Conservation (phyloP, 306 rosid species). For the Fragaria nilgerrensis region DNA sequence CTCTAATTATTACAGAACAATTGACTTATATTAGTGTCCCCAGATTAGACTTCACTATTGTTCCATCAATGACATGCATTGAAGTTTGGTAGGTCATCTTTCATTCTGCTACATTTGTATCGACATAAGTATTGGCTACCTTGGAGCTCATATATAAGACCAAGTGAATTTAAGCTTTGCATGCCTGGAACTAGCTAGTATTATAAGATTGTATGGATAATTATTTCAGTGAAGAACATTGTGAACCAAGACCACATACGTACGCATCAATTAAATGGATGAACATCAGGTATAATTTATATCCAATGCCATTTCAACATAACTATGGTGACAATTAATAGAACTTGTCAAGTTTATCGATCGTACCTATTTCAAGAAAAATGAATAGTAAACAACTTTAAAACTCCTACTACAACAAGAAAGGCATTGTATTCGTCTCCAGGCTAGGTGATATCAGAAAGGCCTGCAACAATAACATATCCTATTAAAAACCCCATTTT, state of each 20-base stretch:
- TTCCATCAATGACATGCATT: no score
- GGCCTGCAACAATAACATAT: conserved; percentile 1
- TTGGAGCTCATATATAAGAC: not conserved
- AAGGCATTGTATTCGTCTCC: not conserved
- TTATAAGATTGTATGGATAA: no score
- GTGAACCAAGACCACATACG: not conserved
- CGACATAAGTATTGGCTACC: no score
- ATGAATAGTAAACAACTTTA: not conserved
- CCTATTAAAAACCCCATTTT: not conserved
- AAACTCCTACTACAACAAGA: not conserved
- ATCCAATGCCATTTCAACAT: not conserved
- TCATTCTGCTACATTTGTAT: no score
- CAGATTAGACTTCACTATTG: no score
- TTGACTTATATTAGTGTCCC: no score
- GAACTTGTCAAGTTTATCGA: not conserved
- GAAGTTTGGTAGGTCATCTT: no score
- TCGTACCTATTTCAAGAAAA: not conserved
- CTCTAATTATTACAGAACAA: no score
- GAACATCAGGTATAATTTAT: not conserved
- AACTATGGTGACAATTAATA: not conserved
- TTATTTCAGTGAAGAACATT: not conserved
- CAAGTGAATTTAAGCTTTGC: not conserved
- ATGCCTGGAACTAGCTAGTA: not conserved
- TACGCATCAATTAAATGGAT: not conserved
- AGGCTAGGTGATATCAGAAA: not conserved